Conservation (phyloP, 164 flowering plant genomes). For the Annona cherimola region DNA sequence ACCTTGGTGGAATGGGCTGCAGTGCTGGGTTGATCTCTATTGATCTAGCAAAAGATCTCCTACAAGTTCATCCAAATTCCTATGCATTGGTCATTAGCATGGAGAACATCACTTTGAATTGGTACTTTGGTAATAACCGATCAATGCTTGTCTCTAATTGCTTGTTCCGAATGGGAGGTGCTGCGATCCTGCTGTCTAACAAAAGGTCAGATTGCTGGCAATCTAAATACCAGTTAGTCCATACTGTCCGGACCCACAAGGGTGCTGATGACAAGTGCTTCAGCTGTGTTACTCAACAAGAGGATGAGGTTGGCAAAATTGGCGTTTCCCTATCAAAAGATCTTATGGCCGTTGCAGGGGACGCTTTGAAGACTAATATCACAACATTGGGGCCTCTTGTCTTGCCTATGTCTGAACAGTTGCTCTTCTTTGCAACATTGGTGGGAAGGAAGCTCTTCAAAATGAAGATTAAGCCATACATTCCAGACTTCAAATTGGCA, state of each 20-base stretch:
- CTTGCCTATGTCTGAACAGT: slow-evolving; percentile 76
- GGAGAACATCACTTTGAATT: slow-evolving; percentile 77
- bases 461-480: slow-evolving; percentile 81
- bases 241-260: slow-evolving; percentile 75
- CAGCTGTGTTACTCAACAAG: slow-evolving; percentile 60
- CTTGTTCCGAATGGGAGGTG: slow-evolving; percentile 81
- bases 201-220: slow-evolving; percentile 48
- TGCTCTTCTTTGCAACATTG: slow-evolving; percentile 68
- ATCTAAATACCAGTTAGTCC: slow-evolving; percentile 66
- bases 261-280: slow-evolving; percentile 82
- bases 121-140: slow-evolving; percentile 77
- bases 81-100: slow-evolving; percentile 71
- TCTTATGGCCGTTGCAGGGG: slow-evolving; percentile 86
- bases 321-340: slow-evolving; percentile 82
- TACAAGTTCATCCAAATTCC: slow-evolving; percentile 72
- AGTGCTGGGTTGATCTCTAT: slow-evolving; percentile 78
- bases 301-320: slow-evolving; percentile 53
- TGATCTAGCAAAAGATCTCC: slow-evolving; percentile 73
- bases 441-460: slow-evolving; percentile 58
- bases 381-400: slow-evolving; percentile 86
- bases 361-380: slow-evolving; percentile 82
- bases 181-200: slow-evolving; percentile 74
- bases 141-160: slow-evolving; percentile 86
- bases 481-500: slow-evolving; percentile 81
- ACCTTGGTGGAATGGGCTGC: slow-evolving; percentile 82